Percentiles rank a stretch among this genome's conserved stretches.
Conservation (phyloP, 1,284 basidiomycete species). For the Cystobasidium sp. region DNA sequence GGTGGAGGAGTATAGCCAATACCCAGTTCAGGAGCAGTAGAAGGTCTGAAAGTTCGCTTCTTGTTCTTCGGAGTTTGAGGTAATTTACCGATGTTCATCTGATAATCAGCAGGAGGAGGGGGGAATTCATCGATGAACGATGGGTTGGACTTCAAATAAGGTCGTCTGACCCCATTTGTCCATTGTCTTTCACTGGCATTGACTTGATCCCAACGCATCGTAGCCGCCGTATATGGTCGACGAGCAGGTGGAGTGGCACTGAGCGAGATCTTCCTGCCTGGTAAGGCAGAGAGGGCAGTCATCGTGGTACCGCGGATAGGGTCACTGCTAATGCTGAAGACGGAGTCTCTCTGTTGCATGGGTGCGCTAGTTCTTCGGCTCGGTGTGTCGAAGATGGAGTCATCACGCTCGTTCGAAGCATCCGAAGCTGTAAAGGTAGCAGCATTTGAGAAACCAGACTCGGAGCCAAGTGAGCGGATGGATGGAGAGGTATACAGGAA, state of each 20-base stretch:
- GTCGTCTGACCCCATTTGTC: not conserved
- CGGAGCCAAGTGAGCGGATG: not conserved
- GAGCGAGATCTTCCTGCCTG: not conserved
- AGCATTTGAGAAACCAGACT: not conserved
- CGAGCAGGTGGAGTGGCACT: too few relatives aligned
- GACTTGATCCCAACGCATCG: not conserved
- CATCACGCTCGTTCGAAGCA: not conserved
- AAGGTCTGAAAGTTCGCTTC: not conserved
- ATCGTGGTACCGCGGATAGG: not conserved
- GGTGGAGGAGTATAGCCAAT: not conserved
- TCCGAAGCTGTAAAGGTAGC: not conserved
- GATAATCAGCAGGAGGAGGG: not conserved
- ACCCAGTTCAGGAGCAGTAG: not conserved
- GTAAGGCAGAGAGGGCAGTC: not conserved
- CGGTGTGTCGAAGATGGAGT: not conserved
- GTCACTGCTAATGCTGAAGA: not conserved
- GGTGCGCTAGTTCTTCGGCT: not conserved
- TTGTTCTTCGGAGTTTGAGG: not conserved
- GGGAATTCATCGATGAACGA: not conserved
- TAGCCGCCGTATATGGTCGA: too few relatives aligned
- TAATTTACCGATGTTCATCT: not conserved
- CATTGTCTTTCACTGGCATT: not conserved
- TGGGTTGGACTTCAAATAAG: not conserved
- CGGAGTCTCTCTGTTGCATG: not conserved
- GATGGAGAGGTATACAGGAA: not conserved